These are phyloP conservation scores for Hevea brasiliensis DNA, from an alignment of 345 rosid genomes.

Conservation along the genomic window DNA sequence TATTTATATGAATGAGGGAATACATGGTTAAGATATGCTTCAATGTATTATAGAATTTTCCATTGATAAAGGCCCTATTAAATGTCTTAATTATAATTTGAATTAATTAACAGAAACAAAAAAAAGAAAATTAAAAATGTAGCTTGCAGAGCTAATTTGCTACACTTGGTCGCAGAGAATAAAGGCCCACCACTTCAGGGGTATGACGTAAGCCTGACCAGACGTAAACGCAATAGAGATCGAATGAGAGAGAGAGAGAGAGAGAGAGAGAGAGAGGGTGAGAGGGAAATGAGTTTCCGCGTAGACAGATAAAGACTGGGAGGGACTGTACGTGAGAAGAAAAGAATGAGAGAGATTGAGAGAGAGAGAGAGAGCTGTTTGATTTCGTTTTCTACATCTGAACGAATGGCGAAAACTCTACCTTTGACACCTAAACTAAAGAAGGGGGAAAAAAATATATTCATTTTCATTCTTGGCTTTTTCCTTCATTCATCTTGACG, in stretches of 20 bases:
- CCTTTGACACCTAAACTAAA: slow-evolving; percentile 34
- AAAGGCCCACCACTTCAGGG: slow-evolving; percentile 32
- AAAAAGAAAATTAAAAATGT: not conserved
- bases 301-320: slow-evolving; percentile 73
- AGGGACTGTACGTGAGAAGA: slow-evolving; percentile 20
- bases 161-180: slow-evolving; percentile 36
- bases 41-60: too few relatives aligned
- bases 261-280: slow-evolving; percentile 11
- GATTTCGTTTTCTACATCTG: slow-evolving; percentile 38
- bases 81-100: too few relatives aligned
- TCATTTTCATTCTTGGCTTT: too few relatives aligned
- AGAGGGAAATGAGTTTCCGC: slow-evolving; percentile 59
- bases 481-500: slow-evolving; percentile 34
- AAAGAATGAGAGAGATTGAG: slow-evolving; percentile 26
- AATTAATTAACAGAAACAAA: not conserved
- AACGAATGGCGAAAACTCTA: slow-evolving; percentile 29
- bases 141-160: slow-evolving; percentile 34
- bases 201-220: slow-evolving; percentile 57
- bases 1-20: too few relatives aligned
- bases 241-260: not conserved
- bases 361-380: slow-evolving; percentile 12
- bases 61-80: too few relatives aligned
- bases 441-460: too few relatives aligned
- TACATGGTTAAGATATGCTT: too few relatives aligned
- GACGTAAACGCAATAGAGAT: slow-evolving; percentile 46